Evolutionary conservation across 805 yeast genomes (phyloP), one percentile per base, ranked within the genome.

Genomic region (Lachancea meyersii): DNA sequence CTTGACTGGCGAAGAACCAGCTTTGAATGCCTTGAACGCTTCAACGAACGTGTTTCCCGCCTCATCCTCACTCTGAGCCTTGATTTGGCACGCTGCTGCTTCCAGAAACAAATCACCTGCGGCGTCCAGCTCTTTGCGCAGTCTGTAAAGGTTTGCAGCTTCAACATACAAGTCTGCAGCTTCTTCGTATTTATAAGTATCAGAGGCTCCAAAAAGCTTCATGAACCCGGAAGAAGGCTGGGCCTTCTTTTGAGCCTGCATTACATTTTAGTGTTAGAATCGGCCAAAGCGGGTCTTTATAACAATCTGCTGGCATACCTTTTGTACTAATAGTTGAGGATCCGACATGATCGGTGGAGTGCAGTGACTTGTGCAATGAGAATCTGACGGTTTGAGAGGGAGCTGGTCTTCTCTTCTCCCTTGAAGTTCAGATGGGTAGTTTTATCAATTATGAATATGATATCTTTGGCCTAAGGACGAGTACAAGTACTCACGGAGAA

Each of bases 31-130:
- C 58, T 93, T 93, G 69, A 78, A 93, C 0, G 96, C 95, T 57
- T 91, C 98, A 16, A 89, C 80, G 46, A 83, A 74, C 17, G 91
- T 78, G 60, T 85, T 87, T 5, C 96, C 95, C 5, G 95, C 95
- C 55, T 91, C 97, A 53, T 93, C 96, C 49, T 80, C 80, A 48
- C 80, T 77, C 19, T 77, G 85, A 14, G 91, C 83, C 55, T 80
- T 74, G 40, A 75, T 65, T 61, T 87, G 96, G 45, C 80, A 76
- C 13, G 75, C 77, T 1, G 97, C 94, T 1, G 98, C 97, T 55
- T 78, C 80, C 47, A 84, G 81, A 58, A 89, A 91, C 16, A 87
- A 80, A 48, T 74, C 69, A 9, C 97, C 97, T 0, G 97, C 97
- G 41, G 72, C 68, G 17, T 70, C 65, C 50, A 76, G 75, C 57